These are phyloP conservation scores for Daldinia concentrica DNA, from an alignment of 495 filamentous ascomycete genomes.

Conservation along the genomic window DNA sequence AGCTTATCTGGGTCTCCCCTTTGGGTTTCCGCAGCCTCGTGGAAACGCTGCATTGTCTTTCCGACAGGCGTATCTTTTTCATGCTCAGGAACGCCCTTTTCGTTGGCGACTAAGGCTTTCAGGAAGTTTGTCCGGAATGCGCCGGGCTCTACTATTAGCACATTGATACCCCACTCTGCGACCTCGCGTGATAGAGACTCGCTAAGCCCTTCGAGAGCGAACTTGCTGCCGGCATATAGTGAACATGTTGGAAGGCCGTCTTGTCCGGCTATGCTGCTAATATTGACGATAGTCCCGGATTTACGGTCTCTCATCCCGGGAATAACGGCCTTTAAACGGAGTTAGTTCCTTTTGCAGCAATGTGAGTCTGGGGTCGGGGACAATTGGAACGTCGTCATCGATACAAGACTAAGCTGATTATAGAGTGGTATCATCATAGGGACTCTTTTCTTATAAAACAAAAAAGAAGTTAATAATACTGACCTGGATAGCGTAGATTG, in stretches of 20 bases:
- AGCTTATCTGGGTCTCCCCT: constrained; percentile 1
- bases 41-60: neutral
- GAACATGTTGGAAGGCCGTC: neutral
- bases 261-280: neutral
- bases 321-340: constrained; percentile 1
- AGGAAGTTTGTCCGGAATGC: neutral
- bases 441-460: too few species aligned
- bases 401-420: too few species aligned
- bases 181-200: neutral
- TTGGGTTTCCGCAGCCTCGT: neutral
- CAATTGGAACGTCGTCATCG: too few species aligned
- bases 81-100: neutral
- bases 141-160: neutral
- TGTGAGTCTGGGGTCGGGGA: too few species aligned
- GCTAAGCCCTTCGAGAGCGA: constrained; percentile 1
- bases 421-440: too few species aligned
- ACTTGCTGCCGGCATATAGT: constrained; percentile 1
- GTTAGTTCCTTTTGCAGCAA: neutral
- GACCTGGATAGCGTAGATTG: constrained; percentile 1
- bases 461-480: too few species aligned
- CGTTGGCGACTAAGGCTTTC: neutral
- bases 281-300: constrained; percentile 1
- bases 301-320: neutral
- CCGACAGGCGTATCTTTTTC: neutral
- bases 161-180: neutral